Base-by-base conservation (phyloP, 2,329 filamentous ascomycete genomes). In the Penicillium decumbens region DNA sequence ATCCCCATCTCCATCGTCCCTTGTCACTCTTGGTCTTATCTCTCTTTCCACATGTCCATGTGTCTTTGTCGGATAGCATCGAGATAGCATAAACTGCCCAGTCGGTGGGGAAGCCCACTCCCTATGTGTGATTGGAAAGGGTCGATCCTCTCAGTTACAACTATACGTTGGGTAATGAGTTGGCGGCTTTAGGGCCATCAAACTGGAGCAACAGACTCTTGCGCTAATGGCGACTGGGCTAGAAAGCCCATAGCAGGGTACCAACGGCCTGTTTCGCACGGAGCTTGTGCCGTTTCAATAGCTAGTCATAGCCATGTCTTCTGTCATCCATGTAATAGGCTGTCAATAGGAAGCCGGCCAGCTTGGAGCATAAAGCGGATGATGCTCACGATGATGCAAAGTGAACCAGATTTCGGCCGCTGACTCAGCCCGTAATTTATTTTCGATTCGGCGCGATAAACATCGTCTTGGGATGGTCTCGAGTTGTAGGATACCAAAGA, bases 341-440 rank as follows among this genome's bases (percentile, higher is more conserved):
- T 20, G 8, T 4, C 8, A 37, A 37, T 7, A 37, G 8, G 3
- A 37, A 37, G 33, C 33, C 18, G 9, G 15, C 20, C 27, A 43
- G 41, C 43, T 45, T 25, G 18, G 41, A 53, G 33, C 33, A 45
- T 42, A 29, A 51, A 56, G 41, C 51, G 46, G 49, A 56, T 60
- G 59, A 61, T 61, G 59, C 53, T 61, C 59, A 61, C 49, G 38
- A 59, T 61, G 59, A 61, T 60, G 59, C 58, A 60, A 60, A 57
- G 35, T 33, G 53, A 59, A 51, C 59, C 57, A 54, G 35, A 57
- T 44, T 56, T 58, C 37, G 37, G 6, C 33, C 8, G 51, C 49
- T 61, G 55, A 61, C 29, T 60, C 58, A 59, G 46, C 53, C 18
- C 25, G 45, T 55, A 56, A 50, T 58, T 56, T 57, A 54, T 55